phyloP scores from a whole-genome alignment of 2,329 filamentous ascomycete genomes.

The Calonectria multiphialidica region DNA sequence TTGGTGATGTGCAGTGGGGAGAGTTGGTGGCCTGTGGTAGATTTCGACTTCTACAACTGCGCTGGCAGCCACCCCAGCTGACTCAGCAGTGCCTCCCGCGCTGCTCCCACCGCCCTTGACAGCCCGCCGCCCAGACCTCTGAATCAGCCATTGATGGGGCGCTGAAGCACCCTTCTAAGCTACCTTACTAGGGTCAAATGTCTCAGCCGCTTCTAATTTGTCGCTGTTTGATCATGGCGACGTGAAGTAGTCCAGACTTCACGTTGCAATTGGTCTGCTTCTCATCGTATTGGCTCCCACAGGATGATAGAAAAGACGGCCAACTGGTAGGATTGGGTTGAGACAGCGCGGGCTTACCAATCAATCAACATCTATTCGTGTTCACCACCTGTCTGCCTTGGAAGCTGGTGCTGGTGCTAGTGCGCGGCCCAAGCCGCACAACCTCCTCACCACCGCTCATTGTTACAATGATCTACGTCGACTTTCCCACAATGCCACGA shows the following conservation, averaged over 20 bases:
- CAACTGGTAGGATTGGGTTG: background rate
- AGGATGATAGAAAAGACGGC: background rate
- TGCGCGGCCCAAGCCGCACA: no score
- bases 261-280: background rate
- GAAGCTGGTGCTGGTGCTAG: no score
- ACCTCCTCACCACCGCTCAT: no score
- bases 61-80: slow-evolving; percentile 25
- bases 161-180: background rate
- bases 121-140: slow-evolving; percentile 4
- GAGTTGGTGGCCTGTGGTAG: slow-evolving; percentile 49
- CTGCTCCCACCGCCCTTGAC: slow-evolving; percentile 14
- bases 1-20: slow-evolving; percentile 53
- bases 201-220: background rate
- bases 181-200: background rate
- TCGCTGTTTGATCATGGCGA: background rate
- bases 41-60: slow-evolving; percentile 46
- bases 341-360: background rate
- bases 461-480: background rate
- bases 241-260: no score
- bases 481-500: background rate
- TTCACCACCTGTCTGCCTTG: background rate
- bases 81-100: slow-evolving; percentile 34
- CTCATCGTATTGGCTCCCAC: background rate
- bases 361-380: background rate
- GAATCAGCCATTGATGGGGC: slow-evolving; percentile 1